phyloP scores from a whole-genome alignment of 352 stramenopile genomes.

The Discostella stelligera region DNA sequence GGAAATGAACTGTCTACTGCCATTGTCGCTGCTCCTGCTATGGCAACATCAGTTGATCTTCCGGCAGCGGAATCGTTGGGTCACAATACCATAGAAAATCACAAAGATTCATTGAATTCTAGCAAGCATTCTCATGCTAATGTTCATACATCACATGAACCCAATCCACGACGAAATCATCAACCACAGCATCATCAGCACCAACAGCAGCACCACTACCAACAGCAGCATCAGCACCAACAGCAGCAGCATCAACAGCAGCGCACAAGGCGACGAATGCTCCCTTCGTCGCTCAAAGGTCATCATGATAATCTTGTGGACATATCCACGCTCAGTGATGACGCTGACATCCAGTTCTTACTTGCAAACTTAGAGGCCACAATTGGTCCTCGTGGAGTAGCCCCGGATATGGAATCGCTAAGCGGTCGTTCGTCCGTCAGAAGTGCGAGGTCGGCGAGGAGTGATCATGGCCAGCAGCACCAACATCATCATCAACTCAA shows the following conservation, averaged over 20 bases:
- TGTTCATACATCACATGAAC: neutral
- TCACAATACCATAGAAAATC: neutral
- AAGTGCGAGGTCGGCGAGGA: neutral
- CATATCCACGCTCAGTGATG: neutral
- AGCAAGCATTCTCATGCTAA: neutral
- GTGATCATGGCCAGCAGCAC: neutral
- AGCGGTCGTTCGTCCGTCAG: conserved; percentile 25
- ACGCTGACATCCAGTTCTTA: conserved; percentile 48
- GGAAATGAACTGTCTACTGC: neutral
- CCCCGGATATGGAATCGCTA: conserved; percentile 70
- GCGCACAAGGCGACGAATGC: neutral
- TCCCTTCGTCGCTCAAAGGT: neutral
- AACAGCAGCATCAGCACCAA: conserved; percentile 11
- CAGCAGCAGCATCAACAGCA: conserved; percentile 1
- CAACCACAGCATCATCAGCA: conserved; percentile 12
- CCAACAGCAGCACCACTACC: neutral
- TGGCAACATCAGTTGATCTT: neutral
- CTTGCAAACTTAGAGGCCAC: conserved; percentile 61
- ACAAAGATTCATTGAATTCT: neutral
- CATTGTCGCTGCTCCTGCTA: neutral
- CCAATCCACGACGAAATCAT: neutral
- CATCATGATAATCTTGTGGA: neutral
- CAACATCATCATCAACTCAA: neutral
- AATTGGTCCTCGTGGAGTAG: conserved; percentile 54
- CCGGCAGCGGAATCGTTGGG: neutral